Percentiles rank a stretch among this genome's conserved stretches.
Conservation (phyloP, 129 eudicot genomes). For the Tagetes erecta region DNA sequence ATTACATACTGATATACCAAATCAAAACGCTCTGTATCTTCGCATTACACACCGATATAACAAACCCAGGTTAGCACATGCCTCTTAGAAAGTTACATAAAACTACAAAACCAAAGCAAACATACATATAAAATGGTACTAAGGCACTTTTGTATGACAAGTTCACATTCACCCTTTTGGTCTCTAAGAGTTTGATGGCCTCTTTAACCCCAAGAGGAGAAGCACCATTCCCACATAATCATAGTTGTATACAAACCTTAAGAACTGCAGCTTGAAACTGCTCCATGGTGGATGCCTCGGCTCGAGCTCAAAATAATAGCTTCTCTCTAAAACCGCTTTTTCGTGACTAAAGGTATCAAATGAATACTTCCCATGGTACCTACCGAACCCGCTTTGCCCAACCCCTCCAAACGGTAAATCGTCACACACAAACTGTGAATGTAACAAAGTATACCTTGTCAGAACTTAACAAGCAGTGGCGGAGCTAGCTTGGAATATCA, state of each 20-base stretch:
- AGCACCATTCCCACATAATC: constrained; percentile 62
- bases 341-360: constrained; percentile 95
- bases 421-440: constrained; percentile 69
- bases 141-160: background rate
- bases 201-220: constrained; percentile 65
- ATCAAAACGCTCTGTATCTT: background rate
- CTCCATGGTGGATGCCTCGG: constrained; percentile 97
- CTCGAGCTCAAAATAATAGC: constrained; percentile 63
- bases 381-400: constrained; percentile 85
- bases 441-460: background rate
- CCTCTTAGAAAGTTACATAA: background rate
- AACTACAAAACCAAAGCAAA: background rate
- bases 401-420: constrained; percentile 93
- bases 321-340: constrained; percentile 69
- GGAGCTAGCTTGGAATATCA: too few relatives aligned
- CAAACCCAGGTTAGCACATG: background rate
- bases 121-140: background rate
- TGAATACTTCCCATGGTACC: constrained; percentile 95
- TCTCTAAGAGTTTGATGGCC: constrained; percentile 17
- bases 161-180: constrained; percentile 9
- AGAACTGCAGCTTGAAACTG: constrained; percentile 64
- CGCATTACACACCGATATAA: background rate
- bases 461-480: background rate
- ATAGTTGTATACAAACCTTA: constrained; percentile 56
- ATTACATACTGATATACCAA: background rate